Evolutionary conservation across 2,329 filamentous ascomycete species (phyloP), one percentile per base, ranked within the genome.

Genomic region (Septoria petroselini): DNA sequence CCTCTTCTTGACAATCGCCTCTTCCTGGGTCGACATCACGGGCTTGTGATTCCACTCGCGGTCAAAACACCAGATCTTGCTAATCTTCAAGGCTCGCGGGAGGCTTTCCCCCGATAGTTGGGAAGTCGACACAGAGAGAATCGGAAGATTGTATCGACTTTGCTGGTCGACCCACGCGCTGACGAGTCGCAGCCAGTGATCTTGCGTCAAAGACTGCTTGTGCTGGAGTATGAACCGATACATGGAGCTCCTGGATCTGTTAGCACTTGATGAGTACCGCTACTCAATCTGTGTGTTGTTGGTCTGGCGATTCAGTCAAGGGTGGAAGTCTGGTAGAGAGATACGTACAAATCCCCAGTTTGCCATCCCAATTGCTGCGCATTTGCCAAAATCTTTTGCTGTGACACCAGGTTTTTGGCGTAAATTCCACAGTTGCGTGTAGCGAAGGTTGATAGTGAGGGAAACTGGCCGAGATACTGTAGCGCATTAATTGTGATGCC

Each of bases 391-490:
- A 35, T 11, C 33, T 35, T 15, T 14, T 5, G 7, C 5, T 3
- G 14, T 4, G 7, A 17, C 33, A 3, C 5, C 3, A 4, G 7
- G 9, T 3, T 35, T 8, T 4, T 3, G 6, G 14, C 15, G n/a
- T 30, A 7, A 5, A 47, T 17, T 1, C 45, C 46, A 41, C 50
- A 53, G 8, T 41, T 29, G 17, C 46, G 38, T 3, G 34, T 41
- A 45, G 48, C 50, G 19, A 61, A 55, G 8, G 50, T 50, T 11
- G 43, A 35, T n/a, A 63, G 41, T 7, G 34, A 31, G 15, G 53
- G 58, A 37, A 62, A 61, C 12, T 41, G 9, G 19, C 37, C 41
- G 12, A 63, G 49, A 19, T 55, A 50, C 14, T 48, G 41, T 23
- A 63, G 34, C 15, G 50, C 40, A 33, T 39, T 49, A 12, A 19